Conservation (phyloP, 768 basidiomycete genomes). For the Mycena belliarum region DNA sequence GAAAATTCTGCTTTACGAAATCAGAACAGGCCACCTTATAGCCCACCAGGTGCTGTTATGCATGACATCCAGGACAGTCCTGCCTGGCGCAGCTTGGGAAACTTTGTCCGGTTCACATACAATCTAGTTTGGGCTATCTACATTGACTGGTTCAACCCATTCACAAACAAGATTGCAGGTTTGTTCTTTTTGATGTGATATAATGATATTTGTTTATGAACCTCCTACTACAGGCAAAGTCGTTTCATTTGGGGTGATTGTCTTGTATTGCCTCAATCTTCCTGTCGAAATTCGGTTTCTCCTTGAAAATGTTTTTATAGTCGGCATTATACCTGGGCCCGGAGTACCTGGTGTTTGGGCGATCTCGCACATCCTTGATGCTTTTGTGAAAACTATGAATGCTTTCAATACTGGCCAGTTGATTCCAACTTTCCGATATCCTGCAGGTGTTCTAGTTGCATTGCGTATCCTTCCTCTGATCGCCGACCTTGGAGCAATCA, state of each 20-base stretch:
- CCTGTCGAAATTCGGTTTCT: not conserved
- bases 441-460: no score
- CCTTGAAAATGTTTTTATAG: not conserved
- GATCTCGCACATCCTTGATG: not conserved
- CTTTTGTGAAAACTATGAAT: not conserved
- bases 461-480: no score
- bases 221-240: not conserved
- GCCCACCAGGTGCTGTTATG: no score
- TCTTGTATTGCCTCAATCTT: not conserved
- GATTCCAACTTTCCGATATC: no score
- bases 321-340: not conserved
- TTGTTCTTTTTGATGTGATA: not conserved
- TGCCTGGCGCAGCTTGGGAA: no score
- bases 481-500: no score
- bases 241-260: not conserved
- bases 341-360: not conserved
- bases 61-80: no score
- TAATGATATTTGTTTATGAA: not conserved
- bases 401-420: no score
- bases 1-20: no score
- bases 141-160: slow-evolving; percentile 39
- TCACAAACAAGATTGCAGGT: no score
- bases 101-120: slow-evolving; percentile 15
- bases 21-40: no score
- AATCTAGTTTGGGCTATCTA: slow-evolving; percentile 31